Evolutionary conservation across 2,329 filamentous ascomycete genomes (phyloP), one percentile per base, ranked within the genome.

Genomic region (Tolypocladium tropicale): DNA sequence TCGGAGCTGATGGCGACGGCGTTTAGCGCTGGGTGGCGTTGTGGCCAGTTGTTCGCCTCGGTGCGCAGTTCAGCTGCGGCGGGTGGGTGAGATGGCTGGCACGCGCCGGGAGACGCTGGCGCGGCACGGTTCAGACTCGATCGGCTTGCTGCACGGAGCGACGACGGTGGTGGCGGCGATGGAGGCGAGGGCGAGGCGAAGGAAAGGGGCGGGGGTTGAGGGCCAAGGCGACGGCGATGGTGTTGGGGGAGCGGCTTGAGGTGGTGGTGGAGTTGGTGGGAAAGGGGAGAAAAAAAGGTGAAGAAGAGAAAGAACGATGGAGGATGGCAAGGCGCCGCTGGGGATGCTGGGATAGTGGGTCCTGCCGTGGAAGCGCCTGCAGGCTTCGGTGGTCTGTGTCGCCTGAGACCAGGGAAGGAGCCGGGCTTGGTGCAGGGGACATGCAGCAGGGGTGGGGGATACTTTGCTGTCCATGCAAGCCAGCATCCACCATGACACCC

Each of bases 291-390:
- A 61, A 63, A 64, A 64, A 62, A 61, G 55, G 52, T 55, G 56
- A 61, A 61, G 56, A 60, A 61, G 59, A 60, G 62, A 59, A 61
- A 61, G 61, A 57, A 58, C 55, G 62, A 66, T 65, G 65, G 61
- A 64, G 55, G 56, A 62, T 43, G 56, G 57, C 57, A 56, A 58
- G 56, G 56, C 55, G 54, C 55, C 43, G 57, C 58, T 58, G 61
- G 57, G 60, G 50, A 63, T 60, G 60, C 62, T 63, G 61, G 61
- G 57, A 63, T 59, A 57, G 61, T 63, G 62, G 61, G 54, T 58
- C 56, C 30, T 23, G 53, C 53, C 53, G 43, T 58, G 59, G 56
- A 61, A 60, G 59, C 60, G 60, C 53, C 41, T 54, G 43, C 53
- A 54, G 41, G 52, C 36, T 49, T 49, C 46, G 18, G 51, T 21